phyloP scores from a whole-genome alignment of 305 asterid species.

The Plantago lanceolata region DNA sequence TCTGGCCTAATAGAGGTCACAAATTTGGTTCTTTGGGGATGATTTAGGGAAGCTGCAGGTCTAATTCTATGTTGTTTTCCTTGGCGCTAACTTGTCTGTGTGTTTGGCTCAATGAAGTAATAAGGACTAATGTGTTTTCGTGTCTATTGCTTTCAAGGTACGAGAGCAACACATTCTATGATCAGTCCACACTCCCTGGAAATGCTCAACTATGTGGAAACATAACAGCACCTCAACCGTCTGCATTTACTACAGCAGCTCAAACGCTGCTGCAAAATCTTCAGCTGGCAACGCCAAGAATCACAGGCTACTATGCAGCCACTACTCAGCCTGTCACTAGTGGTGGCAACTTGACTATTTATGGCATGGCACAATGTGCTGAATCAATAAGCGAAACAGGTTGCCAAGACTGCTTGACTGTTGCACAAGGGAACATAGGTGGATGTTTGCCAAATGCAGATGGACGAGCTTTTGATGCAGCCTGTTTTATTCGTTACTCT shows the following conservation, averaged over 20 bases:
- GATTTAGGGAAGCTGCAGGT: too few relatives aligned
- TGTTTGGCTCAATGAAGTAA: too few relatives aligned
- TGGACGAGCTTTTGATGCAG: constrained; percentile 71
- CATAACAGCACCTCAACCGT: constrained; percentile 38
- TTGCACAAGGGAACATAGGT: constrained; percentile 55
- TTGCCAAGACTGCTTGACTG: constrained; percentile 64
- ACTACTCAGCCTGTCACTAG: constrained; percentile 24
- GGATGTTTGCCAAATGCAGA: constrained; percentile 63
- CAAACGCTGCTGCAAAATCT: constrained; percentile 45
- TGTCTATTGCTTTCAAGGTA: constrained; percentile 42
- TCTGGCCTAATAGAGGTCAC: too few relatives aligned
- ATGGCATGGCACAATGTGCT: constrained; percentile 75
- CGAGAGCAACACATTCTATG: constrained; percentile 63
- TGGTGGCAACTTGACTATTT: constrained; percentile 31
- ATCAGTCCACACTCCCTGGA: constrained; percentile 53
- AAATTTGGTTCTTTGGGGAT: too few relatives aligned
- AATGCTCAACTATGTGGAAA: constrained; percentile 54
- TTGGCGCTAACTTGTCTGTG: too few relatives aligned
- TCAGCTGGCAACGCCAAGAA: constrained; percentile 49
- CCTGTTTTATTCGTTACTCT: constrained; percentile 67
- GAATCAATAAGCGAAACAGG: constrained; percentile 48
- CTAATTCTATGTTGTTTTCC: too few relatives aligned
- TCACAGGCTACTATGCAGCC: constrained; percentile 49
- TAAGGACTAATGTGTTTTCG: too few relatives aligned
- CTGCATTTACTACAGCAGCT: constrained; percentile 36